Conservation (phyloP, 192 early-diverging fungal genomes). For the Coemansia sp. region DNA sequence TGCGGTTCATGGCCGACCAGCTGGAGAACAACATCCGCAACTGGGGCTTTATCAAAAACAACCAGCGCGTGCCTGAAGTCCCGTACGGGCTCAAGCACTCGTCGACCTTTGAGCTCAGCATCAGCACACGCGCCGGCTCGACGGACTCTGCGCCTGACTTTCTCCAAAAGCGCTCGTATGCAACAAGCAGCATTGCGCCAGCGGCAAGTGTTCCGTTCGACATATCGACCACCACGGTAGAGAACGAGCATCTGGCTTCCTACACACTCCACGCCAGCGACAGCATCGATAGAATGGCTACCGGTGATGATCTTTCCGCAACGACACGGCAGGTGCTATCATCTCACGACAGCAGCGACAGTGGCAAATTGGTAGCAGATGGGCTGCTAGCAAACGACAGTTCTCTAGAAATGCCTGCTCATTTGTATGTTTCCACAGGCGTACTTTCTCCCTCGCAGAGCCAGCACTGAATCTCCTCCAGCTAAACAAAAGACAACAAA, state of each 20-base stretch:
- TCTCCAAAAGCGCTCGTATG: slow-evolving; percentile 35
- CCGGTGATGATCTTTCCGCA: slow-evolving; percentile 1
- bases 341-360: neutral
- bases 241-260: slow-evolving; percentile 21
- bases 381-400: neutral
- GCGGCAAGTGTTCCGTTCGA: slow-evolving; percentile 1
- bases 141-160: slow-evolving; percentile 54
- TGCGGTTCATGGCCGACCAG: slow-evolving; percentile 48
- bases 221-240: slow-evolving; percentile 13
- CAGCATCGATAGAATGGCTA: neutral
- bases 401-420: neutral
- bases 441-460: slow-evolving; percentile 33
- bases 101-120: slow-evolving; percentile 42
- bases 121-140: slow-evolving; percentile 46
- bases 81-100: slow-evolving; percentile 53
- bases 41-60: slow-evolving; percentile 50
- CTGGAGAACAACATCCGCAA: slow-evolving; percentile 53
- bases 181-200: slow-evolving; percentile 8
- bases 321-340: slow-evolving; percentile 3
- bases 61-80: slow-evolving; percentile 50
- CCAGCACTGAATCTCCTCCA: slow-evolving; percentile 22
- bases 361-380: neutral
- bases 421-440: slow-evolving; percentile 27
- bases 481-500: neutral
- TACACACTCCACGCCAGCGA: slow-evolving; percentile 41